Percentiles rank a stretch among this genome's conserved stretches.
phyloP scores from a whole-genome alignment of 73 alveolate genomes.

The Paramecium octaurelia region DNA sequence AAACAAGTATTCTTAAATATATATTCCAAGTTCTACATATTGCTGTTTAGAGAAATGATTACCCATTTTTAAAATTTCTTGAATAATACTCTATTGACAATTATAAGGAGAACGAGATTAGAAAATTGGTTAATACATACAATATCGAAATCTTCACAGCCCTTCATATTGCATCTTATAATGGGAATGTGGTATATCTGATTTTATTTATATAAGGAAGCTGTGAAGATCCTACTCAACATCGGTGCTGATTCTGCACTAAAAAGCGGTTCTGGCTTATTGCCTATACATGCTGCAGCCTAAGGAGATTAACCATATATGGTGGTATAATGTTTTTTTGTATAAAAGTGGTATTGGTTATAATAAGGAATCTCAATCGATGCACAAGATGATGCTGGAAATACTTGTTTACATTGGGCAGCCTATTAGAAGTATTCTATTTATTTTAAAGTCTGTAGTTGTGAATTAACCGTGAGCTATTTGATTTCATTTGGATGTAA shows the following conservation, averaged over 20 bases:
- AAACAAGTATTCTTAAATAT: not conserved
- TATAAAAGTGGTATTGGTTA: not conserved
- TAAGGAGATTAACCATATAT: slow-evolving; percentile 28
- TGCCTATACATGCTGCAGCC: slow-evolving; percentile 46
- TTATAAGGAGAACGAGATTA: not conserved
- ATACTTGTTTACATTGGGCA: slow-evolving; percentile 51
- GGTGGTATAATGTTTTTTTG: not conserved
- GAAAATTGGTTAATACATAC: not conserved
- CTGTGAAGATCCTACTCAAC: not conserved
- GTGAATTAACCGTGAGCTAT: slow-evolving; percentile 20
- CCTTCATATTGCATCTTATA: slow-evolving; percentile 25
- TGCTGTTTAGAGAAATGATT: not conserved
- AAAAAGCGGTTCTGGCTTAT: slow-evolving; percentile 33
- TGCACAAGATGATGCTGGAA: not conserved
- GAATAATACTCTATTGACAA: not conserved
- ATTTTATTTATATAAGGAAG: not conserved
- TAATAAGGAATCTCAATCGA: not conserved
- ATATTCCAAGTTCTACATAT: not conserved
- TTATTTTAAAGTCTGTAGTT: not conserved
- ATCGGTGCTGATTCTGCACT: not conserved
- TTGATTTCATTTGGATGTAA: not conserved
- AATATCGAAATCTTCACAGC: slow-evolving; percentile 17
- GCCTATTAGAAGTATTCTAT: not conserved
- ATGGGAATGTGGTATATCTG: slow-evolving; percentile 10
- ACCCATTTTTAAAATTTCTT: not conserved